Evolutionary conservation across 2,329 filamentous ascomycete species (phyloP), one percentile per base, ranked within the genome.

Genomic region (Monilinia polystroma): DNA sequence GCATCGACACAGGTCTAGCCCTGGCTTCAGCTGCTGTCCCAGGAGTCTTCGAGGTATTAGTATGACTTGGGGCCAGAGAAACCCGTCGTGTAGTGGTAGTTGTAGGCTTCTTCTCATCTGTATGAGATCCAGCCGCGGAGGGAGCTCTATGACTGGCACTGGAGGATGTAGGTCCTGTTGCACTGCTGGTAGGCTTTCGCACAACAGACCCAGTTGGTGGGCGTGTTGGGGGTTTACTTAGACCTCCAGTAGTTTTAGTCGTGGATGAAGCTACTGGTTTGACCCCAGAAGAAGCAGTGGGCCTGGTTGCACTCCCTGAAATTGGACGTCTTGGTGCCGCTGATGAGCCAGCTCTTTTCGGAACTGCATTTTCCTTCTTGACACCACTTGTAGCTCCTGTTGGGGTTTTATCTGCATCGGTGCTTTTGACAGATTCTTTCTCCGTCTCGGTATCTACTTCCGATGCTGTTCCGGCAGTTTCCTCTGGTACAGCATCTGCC

Each of bases 181-280:
- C 73, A 68, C 68, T 70, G 57, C 68, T 73, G 38, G 74, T 66
- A 38, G 75, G 65, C 66, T 76, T 77, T 64, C 74, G 73, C 26
- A 72, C 66, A 60, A 71, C 64, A 45, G 73, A 70, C 18, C 68
- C 72, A 63, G 70, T 52, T 23, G 69, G 66, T 26, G 75, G 71
- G 35, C 75, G 73, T 58, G 75, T 72, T 49, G 76, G 75, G 54
- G 76, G 76, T 65, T 77, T 77, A 67, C 73, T 75, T 32, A 77
- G 65, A n/a, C 74, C 75, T 57, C 73, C 73, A 38, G 70, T 71
- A 41, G 72, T 71, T 56, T 64, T 66, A 10, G 67, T 66, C 52
- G 72, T 70, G 52, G 72, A 63, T 54, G 75, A 74, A 26, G 75
- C 71, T 32, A 70, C 66, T 7, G 71, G 70, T 49, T 72, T 70